A percentile compares a stretch with the other conserved stretches of the same genome.
Evolutionary conservation across 192 early-diverging fungal species (phyloP).

Genomic region (Chytriomyces hyalinus): DNA sequence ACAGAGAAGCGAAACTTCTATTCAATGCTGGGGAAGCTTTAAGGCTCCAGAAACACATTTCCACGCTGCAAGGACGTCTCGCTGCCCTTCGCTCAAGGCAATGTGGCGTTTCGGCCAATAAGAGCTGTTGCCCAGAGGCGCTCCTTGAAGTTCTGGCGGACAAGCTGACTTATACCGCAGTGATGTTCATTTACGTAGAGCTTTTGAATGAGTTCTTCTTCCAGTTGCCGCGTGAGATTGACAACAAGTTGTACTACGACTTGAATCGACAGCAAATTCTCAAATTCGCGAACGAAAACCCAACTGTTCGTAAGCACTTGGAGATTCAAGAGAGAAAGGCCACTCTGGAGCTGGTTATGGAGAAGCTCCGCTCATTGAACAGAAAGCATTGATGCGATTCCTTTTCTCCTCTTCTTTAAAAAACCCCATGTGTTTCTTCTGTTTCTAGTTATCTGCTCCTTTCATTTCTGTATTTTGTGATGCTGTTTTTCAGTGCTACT

Average conservation of each 20-base stretch:
- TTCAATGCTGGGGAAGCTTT: conserved; percentile 80
- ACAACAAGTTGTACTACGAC: conserved; percentile 89
- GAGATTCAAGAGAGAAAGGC: conserved; percentile 81
- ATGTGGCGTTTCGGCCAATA: conserved; percentile 81
- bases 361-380: conserved; percentile 48
- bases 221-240: conserved; percentile 94
- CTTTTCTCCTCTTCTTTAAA: conserved; percentile 5
- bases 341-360: conserved; percentile 74
- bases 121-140: conserved; percentile 92
- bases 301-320: conserved; percentile 80
- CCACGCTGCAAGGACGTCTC: conserved; percentile 80
- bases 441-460: too few species aligned
- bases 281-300: conserved; percentile 91
- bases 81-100: conserved; percentile 80
- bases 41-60: conserved; percentile 74
- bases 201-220: conserved; percentile 98
- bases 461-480: too few species aligned
- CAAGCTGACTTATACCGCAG: conserved; percentile 91
- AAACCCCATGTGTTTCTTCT: too few species aligned
- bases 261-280: conserved; percentile 78
- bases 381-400: conserved; percentile 20
- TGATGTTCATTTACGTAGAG: conserved; percentile 98
- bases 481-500: too few species aligned
- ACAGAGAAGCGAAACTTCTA: conserved; percentile 76
- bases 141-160: conserved; percentile 91